Evolutionary conservation across 192 early-diverging fungal species (phyloP).

Genomic region (Coemansia sp.): DNA sequence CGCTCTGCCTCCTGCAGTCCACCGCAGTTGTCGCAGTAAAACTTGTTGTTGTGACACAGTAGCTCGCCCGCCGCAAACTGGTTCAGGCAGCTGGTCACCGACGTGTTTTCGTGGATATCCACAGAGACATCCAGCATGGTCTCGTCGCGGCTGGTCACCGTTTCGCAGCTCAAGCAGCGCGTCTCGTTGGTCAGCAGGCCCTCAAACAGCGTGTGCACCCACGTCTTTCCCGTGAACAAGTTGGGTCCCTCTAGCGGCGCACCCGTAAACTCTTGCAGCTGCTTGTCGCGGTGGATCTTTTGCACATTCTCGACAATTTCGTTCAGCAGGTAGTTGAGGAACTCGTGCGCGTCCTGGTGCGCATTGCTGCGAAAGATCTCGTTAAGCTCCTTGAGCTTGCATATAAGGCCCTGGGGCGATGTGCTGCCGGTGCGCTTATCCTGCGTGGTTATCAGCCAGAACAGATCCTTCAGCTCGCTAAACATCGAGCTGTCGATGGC

Average conservation of each 20-base stretch:
- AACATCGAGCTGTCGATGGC: conserved; percentile 81
- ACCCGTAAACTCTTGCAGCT: conserved; percentile 12
- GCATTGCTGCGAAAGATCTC: conserved; percentile 89
- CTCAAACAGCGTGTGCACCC: conserved; percentile 96
- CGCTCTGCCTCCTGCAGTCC: conserved; percentile 97
- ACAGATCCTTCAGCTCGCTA: conserved; percentile 80
- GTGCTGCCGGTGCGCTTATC: conserved; percentile 81
- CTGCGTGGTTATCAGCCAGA: conserved; percentile 75
- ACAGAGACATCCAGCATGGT: conserved; percentile 94
- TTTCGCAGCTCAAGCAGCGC: conserved; percentile 95
- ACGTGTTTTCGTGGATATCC: conserved; percentile 94
- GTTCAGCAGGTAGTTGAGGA: conserved; percentile 92
- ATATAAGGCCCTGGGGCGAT: conserved; percentile 80
- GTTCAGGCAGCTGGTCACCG: conserved; percentile 89
- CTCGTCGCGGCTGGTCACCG: conserved; percentile 89
- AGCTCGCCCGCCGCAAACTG: conserved; percentile 96
- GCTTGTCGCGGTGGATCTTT: conserved; percentile 59
- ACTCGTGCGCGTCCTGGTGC: conserved; percentile 99
- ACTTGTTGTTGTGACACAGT: conserved; percentile 95
- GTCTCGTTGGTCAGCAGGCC: conserved; percentile 95
- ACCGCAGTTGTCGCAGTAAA: conserved; percentile 92
- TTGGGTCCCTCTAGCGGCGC: conserved; percentile 26
- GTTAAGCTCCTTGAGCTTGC: conserved; percentile 90
- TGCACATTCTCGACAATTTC: conserved; percentile 84
- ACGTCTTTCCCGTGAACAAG: conserved; percentile 55